Percentiles rank a stretch among this genome's conserved stretches.
phyloP scores from a whole-genome alignment of 257 asterid genomes.

The Capsicum pubescens region DNA sequence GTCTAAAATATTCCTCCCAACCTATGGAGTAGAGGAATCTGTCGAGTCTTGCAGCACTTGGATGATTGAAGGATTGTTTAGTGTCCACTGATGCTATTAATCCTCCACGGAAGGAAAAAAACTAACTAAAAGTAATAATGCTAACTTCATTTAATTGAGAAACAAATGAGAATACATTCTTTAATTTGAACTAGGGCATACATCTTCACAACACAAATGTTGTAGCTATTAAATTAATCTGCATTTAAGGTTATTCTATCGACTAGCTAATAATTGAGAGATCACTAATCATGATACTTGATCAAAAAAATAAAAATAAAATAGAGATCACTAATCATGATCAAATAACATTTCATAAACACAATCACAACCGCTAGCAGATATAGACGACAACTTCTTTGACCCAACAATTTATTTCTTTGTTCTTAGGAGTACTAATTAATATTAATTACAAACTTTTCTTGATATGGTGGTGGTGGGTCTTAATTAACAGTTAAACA shows the following conservation, averaged over 20 bases:
- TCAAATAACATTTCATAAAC: not conserved
- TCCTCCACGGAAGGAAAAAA: not conserved
- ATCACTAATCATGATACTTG: no score
- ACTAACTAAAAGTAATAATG: not conserved
- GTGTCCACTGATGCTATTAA: no score
- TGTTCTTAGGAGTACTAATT: not conserved
- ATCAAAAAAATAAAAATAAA: no score
- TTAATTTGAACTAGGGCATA: not conserved
- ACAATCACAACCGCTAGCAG: no score
- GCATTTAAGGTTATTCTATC: no score
- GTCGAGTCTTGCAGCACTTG: no score
- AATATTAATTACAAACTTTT: not conserved
- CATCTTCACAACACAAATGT: not conserved
- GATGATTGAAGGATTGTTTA: no score
- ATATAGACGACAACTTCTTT: not conserved
- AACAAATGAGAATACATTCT: not conserved
- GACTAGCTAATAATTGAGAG: no score
- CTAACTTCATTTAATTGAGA: not conserved
- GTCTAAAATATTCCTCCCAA: no score
- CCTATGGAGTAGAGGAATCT: no score
- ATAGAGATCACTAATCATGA: no score
- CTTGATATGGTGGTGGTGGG: not conserved
- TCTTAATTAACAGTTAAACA: not conserved
- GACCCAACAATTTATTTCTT: not conserved
- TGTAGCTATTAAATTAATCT: no score